These are phyloP conservation scores for Leavenworthia alabamica DNA, from an alignment of 345 rosid genomes.

Conservation along the genomic window DNA sequence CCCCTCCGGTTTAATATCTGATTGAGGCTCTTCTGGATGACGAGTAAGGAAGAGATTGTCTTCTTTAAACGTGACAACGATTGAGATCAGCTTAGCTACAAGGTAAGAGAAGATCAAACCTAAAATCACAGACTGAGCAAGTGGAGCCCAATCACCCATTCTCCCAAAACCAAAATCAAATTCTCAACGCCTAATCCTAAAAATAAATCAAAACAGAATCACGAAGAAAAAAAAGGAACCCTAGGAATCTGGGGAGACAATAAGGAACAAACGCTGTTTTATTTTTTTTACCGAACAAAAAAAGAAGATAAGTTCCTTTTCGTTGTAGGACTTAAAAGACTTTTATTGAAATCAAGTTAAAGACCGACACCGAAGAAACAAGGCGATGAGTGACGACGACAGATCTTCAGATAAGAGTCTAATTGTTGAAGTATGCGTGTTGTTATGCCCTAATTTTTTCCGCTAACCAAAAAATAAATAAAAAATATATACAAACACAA, in stretches of 20 bases:
- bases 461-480: neutral
- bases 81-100: conserved; percentile 80
- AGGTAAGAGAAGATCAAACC: conserved; percentile 84
- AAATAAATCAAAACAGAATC: conserved; percentile 1
- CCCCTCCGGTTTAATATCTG: conserved; percentile 10
- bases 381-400: conserved; percentile 20
- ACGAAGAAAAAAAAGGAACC: neutral
- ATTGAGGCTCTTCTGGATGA: neutral
- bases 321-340: conserved; percentile 11
- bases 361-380: neutral
- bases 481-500: neutral
- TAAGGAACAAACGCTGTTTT: neutral
- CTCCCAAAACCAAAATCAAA: too few species aligned
- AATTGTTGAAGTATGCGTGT: conserved; percentile 19
- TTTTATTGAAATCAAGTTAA: conserved; percentile 11
- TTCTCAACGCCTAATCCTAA: conserved; percentile 4
- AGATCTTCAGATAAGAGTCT: conserved; percentile 22
- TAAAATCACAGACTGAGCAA: conserved; percentile 63
- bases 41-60: conserved; percentile 67
- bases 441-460: neutral
- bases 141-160: conserved; percentile 76
- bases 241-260: conserved; percentile 23
- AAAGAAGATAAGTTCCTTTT: neutral
- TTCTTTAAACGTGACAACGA: conserved; percentile 71
- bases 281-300: neutral